Evolutionary conservation across 805 yeast genomes (phyloP).

Genomic region (Yarrowia hollandica): DNA sequence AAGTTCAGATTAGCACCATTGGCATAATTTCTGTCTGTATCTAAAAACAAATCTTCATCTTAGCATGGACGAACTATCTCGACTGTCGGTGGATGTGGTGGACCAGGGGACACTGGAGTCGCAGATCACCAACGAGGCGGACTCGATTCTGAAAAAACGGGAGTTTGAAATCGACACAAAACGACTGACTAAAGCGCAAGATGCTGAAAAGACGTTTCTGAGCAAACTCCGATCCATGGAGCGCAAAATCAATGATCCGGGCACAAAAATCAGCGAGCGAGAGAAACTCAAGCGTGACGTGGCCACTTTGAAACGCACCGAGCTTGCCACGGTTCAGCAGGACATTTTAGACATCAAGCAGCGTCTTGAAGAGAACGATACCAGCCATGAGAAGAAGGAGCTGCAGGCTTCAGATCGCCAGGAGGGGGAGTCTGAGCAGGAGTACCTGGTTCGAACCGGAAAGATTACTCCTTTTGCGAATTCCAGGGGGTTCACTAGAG

Average conservation of each 20-base stretch:
- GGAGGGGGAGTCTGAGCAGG: slow-evolving; percentile 77
- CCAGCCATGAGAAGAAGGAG: slow-evolving; percentile 23
- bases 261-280: slow-evolving; percentile 65
- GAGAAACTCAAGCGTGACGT: slow-evolving; percentile 58
- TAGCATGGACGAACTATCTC: slow-evolving; percentile 39
- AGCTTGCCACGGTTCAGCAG: slow-evolving; percentile 52
- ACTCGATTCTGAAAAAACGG: slow-evolving; percentile 56
- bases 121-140: slow-evolving; percentile 65
- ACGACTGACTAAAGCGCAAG: slow-evolving; percentile 67
- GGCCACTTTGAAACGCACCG: slow-evolving; percentile 49
- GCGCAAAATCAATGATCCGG: slow-evolving; percentile 50
- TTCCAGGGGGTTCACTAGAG: slow-evolving; percentile 36
- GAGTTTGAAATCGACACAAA: slow-evolving; percentile 73
- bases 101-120: slow-evolving; percentile 82
- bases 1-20: neutral
- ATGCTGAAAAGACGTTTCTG: slow-evolving; percentile 48
- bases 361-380: slow-evolving; percentile 45
- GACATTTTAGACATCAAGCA: slow-evolving; percentile 66
- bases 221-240: slow-evolving; percentile 51
- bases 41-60: too few relatives aligned
- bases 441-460: slow-evolving; percentile 83
- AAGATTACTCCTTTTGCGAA: slow-evolving; percentile 91
- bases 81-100: slow-evolving; percentile 59
- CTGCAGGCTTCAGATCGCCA: slow-evolving; percentile 41
- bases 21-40: neutral